Base-by-base conservation (phyloP, 768 basidiomycete genomes). In the Agrocybe pediades region DNA sequence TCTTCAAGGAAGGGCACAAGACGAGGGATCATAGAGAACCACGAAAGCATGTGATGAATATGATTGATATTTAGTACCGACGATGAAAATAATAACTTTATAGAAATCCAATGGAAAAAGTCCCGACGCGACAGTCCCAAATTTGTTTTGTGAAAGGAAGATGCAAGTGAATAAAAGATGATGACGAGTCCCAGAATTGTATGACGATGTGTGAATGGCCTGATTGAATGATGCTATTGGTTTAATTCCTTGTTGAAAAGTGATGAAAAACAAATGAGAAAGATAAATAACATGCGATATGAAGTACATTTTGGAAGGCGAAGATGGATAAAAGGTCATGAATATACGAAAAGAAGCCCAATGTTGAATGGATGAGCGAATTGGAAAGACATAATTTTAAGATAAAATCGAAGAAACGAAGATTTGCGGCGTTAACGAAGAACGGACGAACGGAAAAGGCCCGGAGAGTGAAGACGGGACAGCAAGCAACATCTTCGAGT, bases 231-330 rank as follows among this genome's bases (percentile, higher is more conserved):
- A 20, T 11, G n/a, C 33, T 36, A 36, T n/a, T 5, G 4, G 3
- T 30, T 20, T 43, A 47, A 54, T 54, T 60, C 49, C 59, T 44
- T 52, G 55, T 55, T 60, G 53, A 57, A 30, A 57, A 57, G 51
- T 52, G 59, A 49, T 54, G 55, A 40, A 52, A 56, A n/a, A 40
- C 51, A 46, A 42, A 29, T 42, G 49, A 13, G 17, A 42, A 24
- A 39, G 17, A 56, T 56, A 51, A 50, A 54, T 53, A 55, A 56
- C 47, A 55, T 50, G 52, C 44, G 40, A 51, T 41, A 49, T 61
- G 50, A 52, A 49, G 53, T 61, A 61, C 56, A 61, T 61, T 61
- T 57, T 51, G 20, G 24, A 50, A 43, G 27, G 40, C n/a, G 40
- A n/a, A 43, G 24, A 44, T 26, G 41, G 45, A 26, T 29, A 26